These are phyloP conservation scores for Oryza meridionalis DNA, from an alignment of 176 grass and related monocot species.

Conservation along the genomic window DNA sequence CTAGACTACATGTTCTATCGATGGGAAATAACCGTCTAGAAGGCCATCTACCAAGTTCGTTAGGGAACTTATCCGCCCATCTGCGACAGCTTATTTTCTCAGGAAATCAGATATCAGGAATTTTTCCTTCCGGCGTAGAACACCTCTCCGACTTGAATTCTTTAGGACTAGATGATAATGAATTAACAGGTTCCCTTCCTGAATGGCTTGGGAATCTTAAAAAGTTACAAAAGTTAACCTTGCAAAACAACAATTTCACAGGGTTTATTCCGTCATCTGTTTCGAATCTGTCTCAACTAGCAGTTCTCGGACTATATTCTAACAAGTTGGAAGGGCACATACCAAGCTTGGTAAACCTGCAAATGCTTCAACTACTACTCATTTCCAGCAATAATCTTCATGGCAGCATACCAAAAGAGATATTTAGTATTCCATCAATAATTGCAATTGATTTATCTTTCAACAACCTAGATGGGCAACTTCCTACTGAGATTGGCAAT, in stretches of 20 bases:
- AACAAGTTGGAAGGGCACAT: conserved; percentile 24
- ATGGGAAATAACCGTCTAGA: neutral
- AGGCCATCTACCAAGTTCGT: conserved; percentile 20
- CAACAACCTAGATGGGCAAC: conserved; percentile 22
- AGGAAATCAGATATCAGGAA: neutral
- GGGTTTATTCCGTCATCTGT: too few relatives aligned
- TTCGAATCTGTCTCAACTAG: conserved; percentile 16
- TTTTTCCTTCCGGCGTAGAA: conserved; percentile 10
- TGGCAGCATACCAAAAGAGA: conserved; percentile 15
- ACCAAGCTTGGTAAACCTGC: neutral
- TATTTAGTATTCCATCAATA: conserved; percentile 37
- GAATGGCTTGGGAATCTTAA: neutral
- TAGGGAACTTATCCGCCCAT: neutral
- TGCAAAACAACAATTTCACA: neutral
- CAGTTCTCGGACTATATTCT: neutral
- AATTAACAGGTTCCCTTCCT: conserved; percentile 16
- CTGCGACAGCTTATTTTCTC: neutral
- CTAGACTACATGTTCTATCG: neutral
- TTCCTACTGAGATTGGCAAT: conserved; percentile 14
- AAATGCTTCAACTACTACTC: neutral
- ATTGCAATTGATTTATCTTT: neutral
- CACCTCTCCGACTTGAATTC: conserved; percentile 4
- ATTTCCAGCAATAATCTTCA: conserved; percentile 32
- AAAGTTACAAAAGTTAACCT: neutral
- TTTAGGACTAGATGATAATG: neutral